Evolutionary conservation across 345 rosid genomes (phyloP).

Genomic region (Eucalyptus globulus): DNA sequence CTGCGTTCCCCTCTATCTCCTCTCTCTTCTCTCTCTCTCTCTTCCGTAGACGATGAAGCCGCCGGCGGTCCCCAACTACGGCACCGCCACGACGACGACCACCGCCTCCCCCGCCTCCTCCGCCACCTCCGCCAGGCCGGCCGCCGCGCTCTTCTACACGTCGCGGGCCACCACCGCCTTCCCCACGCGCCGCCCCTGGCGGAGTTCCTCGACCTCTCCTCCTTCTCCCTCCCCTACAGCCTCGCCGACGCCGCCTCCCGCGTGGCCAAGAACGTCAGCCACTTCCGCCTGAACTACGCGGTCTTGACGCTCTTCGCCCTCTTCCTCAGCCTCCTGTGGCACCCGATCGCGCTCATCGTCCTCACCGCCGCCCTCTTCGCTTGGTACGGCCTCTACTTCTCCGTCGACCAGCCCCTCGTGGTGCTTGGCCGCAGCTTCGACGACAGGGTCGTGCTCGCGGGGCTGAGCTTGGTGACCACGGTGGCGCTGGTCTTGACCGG

Average conservation of each 20-base stretch:
- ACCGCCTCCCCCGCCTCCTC: slow-evolving; percentile 27
- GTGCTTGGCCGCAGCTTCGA: slow-evolving; percentile 31
- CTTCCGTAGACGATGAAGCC: background rate
- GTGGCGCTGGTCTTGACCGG: slow-evolving; percentile 63
- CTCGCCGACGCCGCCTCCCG: slow-evolving; percentile 47
- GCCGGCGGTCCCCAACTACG: background rate
- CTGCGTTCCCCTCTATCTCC: background rate
- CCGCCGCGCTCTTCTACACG: slow-evolving; percentile 15
- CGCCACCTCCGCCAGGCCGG: background rate
- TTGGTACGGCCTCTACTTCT: slow-evolving; percentile 76
- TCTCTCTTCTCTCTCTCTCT: background rate
- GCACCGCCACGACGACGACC: background rate
- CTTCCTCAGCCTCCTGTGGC: slow-evolving; percentile 71
- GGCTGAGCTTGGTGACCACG: slow-evolving; percentile 46
- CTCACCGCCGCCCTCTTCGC: slow-evolving; percentile 46
- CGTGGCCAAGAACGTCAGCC: slow-evolving; percentile 29
- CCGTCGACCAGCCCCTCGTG: slow-evolving; percentile 49
- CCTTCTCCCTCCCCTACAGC: slow-evolving; percentile 46
- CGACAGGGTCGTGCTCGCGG: slow-evolving; percentile 38
- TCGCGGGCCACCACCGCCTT: slow-evolving; percentile 40
- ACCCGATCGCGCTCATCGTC: slow-evolving; percentile 65
- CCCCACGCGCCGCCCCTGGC: slow-evolving; percentile 77
- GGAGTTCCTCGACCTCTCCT: slow-evolving; percentile 32
- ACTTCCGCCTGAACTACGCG: slow-evolving; percentile 76
- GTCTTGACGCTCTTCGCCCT: slow-evolving; percentile 38